A percentile compares a stretch with the other conserved stretches of the same genome.
Conservation (phyloP, 139 green algal species). For the Tetraselmis chui region DNA sequence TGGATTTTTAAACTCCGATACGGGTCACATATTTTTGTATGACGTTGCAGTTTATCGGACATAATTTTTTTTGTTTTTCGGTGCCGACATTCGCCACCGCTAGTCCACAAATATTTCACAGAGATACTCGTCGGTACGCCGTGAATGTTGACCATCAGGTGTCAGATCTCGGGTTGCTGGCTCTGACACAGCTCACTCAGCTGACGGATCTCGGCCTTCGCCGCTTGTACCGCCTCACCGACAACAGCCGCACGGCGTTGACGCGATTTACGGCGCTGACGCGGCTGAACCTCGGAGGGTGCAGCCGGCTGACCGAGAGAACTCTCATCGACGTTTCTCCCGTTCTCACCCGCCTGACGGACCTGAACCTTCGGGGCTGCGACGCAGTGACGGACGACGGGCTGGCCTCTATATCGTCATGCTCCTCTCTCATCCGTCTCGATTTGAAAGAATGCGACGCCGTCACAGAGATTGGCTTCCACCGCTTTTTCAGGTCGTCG, state of each 20-base stretch:
- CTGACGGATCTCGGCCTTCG: neutral
- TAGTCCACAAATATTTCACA: neutral
- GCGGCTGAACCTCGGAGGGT: neutral
- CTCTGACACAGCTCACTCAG: neutral
- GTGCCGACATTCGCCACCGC: too few relatives aligned
- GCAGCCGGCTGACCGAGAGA: neutral
- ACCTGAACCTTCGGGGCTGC: neutral
- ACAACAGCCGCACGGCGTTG: neutral
- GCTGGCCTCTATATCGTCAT: neutral
- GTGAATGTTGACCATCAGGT: neutral
- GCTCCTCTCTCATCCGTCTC: neutral
- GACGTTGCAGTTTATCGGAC: neutral
- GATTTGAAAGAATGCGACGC: neutral
- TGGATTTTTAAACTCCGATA: too few relatives aligned
- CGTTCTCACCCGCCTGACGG: neutral
- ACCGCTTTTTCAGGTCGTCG: too few relatives aligned
- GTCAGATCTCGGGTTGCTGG: neutral
- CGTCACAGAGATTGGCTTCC: neutral
- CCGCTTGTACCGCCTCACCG: neutral
- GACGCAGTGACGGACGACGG: neutral
- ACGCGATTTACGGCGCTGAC: neutral
- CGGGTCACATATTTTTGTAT: neutral
- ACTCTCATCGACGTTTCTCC: neutral
- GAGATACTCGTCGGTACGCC: neutral
- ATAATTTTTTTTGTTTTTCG: too few relatives aligned